Evolutionary conservation across 2,329 filamentous ascomycete species (phyloP).

Genomic region (Arthrobotrys sinensis): DNA sequence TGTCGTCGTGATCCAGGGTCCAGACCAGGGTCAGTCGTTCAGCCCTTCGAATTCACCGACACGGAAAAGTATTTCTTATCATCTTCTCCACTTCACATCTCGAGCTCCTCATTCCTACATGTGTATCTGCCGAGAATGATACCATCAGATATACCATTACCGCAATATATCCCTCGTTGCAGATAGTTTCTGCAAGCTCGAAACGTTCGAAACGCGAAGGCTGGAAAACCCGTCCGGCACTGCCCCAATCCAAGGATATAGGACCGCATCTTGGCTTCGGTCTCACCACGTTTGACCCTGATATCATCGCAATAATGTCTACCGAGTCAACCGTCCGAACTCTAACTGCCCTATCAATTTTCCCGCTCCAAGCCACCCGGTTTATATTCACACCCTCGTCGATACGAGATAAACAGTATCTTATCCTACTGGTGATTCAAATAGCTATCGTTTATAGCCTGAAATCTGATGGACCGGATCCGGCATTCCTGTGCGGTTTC

Average conservation of each 20-base stretch:
- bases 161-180: not conserved
- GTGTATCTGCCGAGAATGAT: not conserved
- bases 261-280: not conserved
- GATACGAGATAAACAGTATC: constrained; percentile 5
- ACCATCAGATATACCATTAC: not conserved
- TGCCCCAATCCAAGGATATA: not conserved
- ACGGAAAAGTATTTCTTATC: not conserved
- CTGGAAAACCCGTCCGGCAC: not conserved
- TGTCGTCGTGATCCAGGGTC: too few relatives aligned
- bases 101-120: not conserved
- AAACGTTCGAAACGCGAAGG: not conserved
- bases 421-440: not conserved
- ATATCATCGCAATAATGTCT: not conserved
- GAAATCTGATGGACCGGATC: constrained; percentile 18
- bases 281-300: not conserved
- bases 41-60: not conserved
- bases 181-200: not conserved
- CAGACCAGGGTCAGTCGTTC: not conserved
- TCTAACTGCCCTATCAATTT: constrained; percentile 13
- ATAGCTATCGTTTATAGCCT: constrained; percentile 9
- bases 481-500: constrained; percentile 21
- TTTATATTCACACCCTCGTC: constrained; percentile 20
- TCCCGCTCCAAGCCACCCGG: constrained; percentile 23
- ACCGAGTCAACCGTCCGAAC: constrained; percentile 15
- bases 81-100: not conserved